A percentile compares a stretch with the other conserved stretches of the same genome.
These are phyloP conservation scores for Trypanosoma scelopori DNA, from an alignment of 208 protist species.

Conservation along the genomic window DNA sequence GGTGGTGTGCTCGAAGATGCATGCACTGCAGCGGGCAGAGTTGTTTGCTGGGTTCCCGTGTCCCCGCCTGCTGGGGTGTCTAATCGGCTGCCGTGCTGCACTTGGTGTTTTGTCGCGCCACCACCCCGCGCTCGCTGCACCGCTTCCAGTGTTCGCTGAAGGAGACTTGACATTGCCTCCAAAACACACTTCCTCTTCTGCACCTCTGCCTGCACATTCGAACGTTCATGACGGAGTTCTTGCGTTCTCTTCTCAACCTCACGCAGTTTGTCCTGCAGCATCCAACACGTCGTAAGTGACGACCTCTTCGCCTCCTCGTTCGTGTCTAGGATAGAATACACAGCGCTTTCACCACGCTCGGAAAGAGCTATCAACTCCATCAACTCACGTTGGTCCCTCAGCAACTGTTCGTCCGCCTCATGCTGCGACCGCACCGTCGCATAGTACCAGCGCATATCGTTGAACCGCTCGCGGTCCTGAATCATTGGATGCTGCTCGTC, in stretches of 20 bases:
- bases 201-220: constrained; percentile 38
- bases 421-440: constrained; percentile 59
- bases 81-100: neutral
- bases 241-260: constrained; percentile 30
- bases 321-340: constrained; percentile 23
- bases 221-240: constrained; percentile 35
- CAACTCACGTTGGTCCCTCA: constrained; percentile 72
- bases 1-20: constrained; percentile 1
- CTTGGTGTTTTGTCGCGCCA: neutral
- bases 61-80: neutral
- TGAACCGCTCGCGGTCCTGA: constrained; percentile 47
- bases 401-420: constrained; percentile 50
- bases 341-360: constrained; percentile 50
- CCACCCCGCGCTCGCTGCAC: constrained; percentile 32
- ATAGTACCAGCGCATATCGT: constrained; percentile 89
- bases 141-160: constrained; percentile 48
- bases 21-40: neutral
- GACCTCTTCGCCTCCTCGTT: constrained; percentile 25
- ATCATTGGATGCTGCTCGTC: constrained; percentile 78
- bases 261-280: constrained; percentile 10
- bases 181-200: constrained; percentile 37
- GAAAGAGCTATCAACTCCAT: constrained; percentile 58
- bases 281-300: constrained; percentile 19
- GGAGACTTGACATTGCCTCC: constrained; percentile 35
- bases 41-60: neutral